phyloP scores from a whole-genome alignment of 352 stramenopile genomes.

The Phytophthora pluvialis region DNA sequence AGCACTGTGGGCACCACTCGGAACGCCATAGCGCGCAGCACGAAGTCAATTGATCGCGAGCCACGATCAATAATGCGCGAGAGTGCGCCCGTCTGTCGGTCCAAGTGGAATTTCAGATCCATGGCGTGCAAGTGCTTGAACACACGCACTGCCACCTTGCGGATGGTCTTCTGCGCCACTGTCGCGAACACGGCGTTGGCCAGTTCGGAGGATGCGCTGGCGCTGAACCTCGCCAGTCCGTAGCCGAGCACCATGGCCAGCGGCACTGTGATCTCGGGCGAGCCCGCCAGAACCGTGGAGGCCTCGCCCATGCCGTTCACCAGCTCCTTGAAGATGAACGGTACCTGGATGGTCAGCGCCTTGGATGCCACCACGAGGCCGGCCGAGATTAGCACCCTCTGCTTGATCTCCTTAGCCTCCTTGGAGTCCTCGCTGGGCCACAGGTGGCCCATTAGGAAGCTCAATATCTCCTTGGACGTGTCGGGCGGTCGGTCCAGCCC shows the following conservation, averaged over 20 bases:
- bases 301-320: constrained; percentile 84
- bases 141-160: constrained; percentile 92
- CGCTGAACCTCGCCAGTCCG: constrained; percentile 90
- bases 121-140: constrained; percentile 95
- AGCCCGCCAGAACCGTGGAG: constrained; percentile 38
- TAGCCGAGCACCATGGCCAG: constrained; percentile 95
- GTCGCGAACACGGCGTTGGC: constrained; percentile 96
- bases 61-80: constrained; percentile 95
- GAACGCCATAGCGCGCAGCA: constrained; percentile 97
- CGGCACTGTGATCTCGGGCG: constrained; percentile 57
- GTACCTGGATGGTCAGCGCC: constrained; percentile 94
- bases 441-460: constrained; percentile 63
- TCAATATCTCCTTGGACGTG: constrained; percentile 65
- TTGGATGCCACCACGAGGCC: constrained; percentile 92
- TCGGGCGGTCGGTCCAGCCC: constrained; percentile 37
- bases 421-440: constrained; percentile 66
- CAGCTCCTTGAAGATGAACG: constrained; percentile 98
- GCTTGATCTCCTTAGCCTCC: constrained; percentile 76
- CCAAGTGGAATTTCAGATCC: constrained; percentile 96
- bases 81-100: constrained; percentile 94
- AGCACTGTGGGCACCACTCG: constrained; percentile 95
- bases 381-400: constrained; percentile 83
- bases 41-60: constrained; percentile 96
- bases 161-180: constrained; percentile 96
- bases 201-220: constrained; percentile 93